Conservation (phyloP, 2,329 filamentous ascomycete genomes). For the Zasmidium cellare region DNA sequence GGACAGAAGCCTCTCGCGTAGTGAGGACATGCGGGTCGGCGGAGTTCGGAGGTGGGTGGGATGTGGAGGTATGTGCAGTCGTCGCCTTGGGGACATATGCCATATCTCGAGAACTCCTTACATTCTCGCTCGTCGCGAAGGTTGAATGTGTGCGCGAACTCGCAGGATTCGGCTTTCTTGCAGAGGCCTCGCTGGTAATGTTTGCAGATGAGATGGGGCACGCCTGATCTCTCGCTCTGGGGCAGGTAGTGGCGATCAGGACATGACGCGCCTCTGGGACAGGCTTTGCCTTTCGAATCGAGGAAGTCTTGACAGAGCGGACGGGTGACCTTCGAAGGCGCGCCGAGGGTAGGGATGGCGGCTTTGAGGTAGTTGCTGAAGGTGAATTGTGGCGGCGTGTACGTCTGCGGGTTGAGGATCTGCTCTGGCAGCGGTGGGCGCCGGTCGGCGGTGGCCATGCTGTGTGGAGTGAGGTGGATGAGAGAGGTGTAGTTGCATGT, state of each 20-base stretch:
- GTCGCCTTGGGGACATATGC: conserved; percentile 94
- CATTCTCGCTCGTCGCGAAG: conserved; percentile 97
- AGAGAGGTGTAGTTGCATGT: conserved; percentile 1
- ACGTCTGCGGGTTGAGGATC: conserved; percentile 33
- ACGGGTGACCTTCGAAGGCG: conserved; percentile 37
- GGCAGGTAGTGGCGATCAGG: conserved; percentile 73
- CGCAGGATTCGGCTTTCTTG: conserved; percentile 95
- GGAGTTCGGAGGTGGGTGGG: conserved; percentile 65
- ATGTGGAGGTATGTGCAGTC: conserved; percentile 64
- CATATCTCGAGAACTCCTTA: conserved; percentile 90
- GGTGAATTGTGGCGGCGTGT: conserved; percentile 31
- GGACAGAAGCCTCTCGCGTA: conserved; percentile 96
- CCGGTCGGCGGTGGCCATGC: conserved; percentile 26
- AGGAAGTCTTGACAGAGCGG: conserved; percentile 85
- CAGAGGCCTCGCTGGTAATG: conserved; percentile 96
- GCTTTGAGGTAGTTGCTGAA: conserved; percentile 36
- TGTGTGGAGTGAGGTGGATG: conserved; percentile 9
- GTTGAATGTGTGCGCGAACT: conserved; percentile 99
- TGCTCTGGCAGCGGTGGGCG: conserved; percentile 26
- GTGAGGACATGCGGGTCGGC: conserved; percentile 69
- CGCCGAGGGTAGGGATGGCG: conserved; percentile 33
- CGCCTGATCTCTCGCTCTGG: conserved; percentile 41
- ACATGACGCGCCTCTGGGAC: conserved; percentile 80
- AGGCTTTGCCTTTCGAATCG: conserved; percentile 73
- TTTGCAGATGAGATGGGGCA: conserved; percentile 80